phyloP scores from a whole-genome alignment of 768 basidiomycete genomes.

The Macrocybe gigantea region DNA sequence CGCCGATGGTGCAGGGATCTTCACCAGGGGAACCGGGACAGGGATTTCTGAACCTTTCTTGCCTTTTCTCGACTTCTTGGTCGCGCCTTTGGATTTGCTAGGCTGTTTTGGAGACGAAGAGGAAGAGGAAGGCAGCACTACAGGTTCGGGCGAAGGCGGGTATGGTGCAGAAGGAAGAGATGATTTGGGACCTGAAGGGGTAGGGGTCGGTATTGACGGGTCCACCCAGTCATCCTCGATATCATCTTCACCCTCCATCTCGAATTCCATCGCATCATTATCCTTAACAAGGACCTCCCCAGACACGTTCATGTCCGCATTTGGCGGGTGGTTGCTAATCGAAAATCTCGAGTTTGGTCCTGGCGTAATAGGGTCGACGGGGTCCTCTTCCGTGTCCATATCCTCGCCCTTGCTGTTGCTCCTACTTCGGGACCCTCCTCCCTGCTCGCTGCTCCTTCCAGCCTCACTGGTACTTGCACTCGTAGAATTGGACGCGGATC shows the following conservation, averaged over 20 bases:
- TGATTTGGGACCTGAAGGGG: constrained; percentile 4
- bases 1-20: constrained; percentile 22
- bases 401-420: constrained; percentile 43
- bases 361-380: constrained; percentile 65
- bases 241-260: constrained; percentile 44
- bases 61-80: constrained; percentile 21
- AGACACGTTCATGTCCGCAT: background rate
- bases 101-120: constrained; percentile 4
- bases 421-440: constrained; percentile 9
- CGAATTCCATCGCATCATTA: constrained; percentile 41
- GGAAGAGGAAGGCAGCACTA: constrained; percentile 14
- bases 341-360: constrained; percentile 43
- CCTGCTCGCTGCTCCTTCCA: constrained; percentile 17
- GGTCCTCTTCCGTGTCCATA: constrained; percentile 67
- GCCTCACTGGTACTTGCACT: constrained; percentile 32
- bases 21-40: constrained; percentile 36
- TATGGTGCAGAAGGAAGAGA: constrained; percentile 5
- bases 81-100: constrained; percentile 7
- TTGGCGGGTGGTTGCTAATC: constrained; percentile 15
- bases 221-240: constrained; percentile 68
- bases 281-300: constrained; percentile 17
- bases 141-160: constrained; percentile 12
- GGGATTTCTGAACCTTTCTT: constrained; percentile 39
- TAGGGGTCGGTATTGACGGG: constrained; percentile 41
- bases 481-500: constrained; percentile 27